Base-by-base conservation (phyloP, 208 protist species). In the Crithidia thermophila region DNA sequence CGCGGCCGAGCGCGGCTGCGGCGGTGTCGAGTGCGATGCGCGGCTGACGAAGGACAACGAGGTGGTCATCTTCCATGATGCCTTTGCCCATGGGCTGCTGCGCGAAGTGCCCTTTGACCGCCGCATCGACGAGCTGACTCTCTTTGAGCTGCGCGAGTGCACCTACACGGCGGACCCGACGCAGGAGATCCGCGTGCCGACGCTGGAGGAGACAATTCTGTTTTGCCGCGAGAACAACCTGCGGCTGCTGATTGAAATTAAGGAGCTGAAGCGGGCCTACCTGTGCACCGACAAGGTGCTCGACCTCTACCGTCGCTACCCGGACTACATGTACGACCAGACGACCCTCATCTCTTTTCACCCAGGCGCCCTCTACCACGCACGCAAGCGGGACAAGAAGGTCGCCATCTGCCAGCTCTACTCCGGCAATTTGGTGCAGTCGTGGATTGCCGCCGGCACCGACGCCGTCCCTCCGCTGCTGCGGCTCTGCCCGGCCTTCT, bases 171-270 rank as follows among this genome's bases (percentile, higher is more conserved):
- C 69, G 5, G 88, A 95, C 67, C 80, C 87, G 21, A 93, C 89
- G 5, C 73, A 61, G 49, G 67, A 89, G 65, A 79, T 91, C 34
- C 84, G 88, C 31, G 51, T 95, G 21, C 92, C 90, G 28, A 97
- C 92, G 23, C 64, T 95, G 23, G 92, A 95, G 65, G 92, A 97
- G 72, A 82, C 79, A 4, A 67, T 97, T 21, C 52, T 94, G 10
- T 92, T 94, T 51, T 90, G 88, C 59, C 75, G 82, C 20, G 79
- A 88, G 43, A 87, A 91, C 57, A 85, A 94, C 45, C 39, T 91
- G 31, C 80, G 79, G 28, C 67, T 97, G 67, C 64, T 97, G 23
- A 97, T 97, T 78, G 92, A 97, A 40, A 81, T 97, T 14, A 97
- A 95, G 74, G 84, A 95, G 37, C 51, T 84, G 52, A 57, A 67